Evolutionary conservation across 371 early-diverging fungal species (phyloP), one percentile per base, ranked within the genome.

Genomic region (Apophysomyces variabilis): DNA sequence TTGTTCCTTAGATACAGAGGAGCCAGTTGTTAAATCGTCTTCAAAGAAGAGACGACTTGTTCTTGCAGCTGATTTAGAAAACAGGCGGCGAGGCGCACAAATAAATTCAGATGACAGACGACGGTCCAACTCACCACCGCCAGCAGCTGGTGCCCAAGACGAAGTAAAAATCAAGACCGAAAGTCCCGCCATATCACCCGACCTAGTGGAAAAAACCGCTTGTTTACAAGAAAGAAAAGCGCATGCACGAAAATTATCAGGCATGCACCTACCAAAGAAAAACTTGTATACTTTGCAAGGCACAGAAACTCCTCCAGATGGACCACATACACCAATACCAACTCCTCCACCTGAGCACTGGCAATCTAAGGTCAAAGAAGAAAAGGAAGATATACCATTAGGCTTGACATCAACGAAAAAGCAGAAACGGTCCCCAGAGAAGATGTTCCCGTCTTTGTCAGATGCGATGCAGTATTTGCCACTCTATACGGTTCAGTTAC

Each of bases 401-500:
- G 39, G 57, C 62, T 43, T 44, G 6, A 7, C 45, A 5, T 58
- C 46, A 35, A 44, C 39, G 21, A 57, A 26, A 26, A 50, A 21
- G 9, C 21, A 21, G 18, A 50, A 50, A 50, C 57, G 43, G 44
- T 58, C 50, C 32, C 59, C 60, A 72, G 68, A 63, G 57, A 70
- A 61, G 32, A 62, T 57, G 38, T 39, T 21, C 18, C 64, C 61
- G n/a, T 57, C 68, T 4, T 59, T 74, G 21, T 45, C 67, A n/a
- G 67, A 77, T 21, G 86, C 86, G 4, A 81, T 81, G 41, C 81
- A 86, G 8, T 90, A 82, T 65, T 63, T 87, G 46, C 90, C 89
- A 7, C 74, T 91, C 45, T 91, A 90, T 67, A 89, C 90, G 13
- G 86, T 89, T 26, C 90, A 89, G 60, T 72, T 88, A 37, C 66